Conservation (phyloP, 495 filamentous ascomycete species). For the Pyrenopolyporus hunteri region DNA sequence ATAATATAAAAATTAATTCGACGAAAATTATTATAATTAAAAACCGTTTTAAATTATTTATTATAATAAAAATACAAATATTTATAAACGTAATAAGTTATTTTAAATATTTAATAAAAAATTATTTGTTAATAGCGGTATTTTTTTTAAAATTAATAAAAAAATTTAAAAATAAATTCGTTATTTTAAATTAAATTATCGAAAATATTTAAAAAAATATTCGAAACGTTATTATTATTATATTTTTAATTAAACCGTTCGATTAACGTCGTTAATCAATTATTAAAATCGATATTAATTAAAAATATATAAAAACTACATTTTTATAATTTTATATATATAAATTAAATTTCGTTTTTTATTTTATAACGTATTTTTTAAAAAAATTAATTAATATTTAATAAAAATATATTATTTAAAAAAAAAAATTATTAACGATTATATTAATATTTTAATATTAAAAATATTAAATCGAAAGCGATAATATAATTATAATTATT, state of each 20-base stretch:
- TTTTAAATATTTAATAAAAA: neutral
- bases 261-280: neutral
- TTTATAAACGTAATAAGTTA: too few species aligned
- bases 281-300: too few species aligned
- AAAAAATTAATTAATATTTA: conserved; percentile 4
- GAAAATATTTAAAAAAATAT: neutral
- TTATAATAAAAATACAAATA: too few species aligned
- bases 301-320: neutral
- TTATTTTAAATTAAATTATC: too few species aligned
- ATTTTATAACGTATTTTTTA: neutral
- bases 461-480: conserved; percentile 2
- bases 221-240: neutral
- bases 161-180: neutral
- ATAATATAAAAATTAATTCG: neutral
- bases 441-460: neutral
- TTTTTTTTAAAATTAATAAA: neutral
- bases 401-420: conserved; percentile 5
- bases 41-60: neutral
- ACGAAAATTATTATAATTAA: too few species aligned
- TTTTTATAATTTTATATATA: neutral
- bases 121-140: neutral
- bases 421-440: neutral
- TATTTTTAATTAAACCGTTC: neutral
- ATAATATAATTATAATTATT: neutral
- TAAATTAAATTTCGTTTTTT: neutral